Evolutionary conservation across 2,329 filamentous ascomycete genomes (phyloP), one percentile per base, ranked within the genome.

Genomic region (Orbilia ellipsospora): DNA sequence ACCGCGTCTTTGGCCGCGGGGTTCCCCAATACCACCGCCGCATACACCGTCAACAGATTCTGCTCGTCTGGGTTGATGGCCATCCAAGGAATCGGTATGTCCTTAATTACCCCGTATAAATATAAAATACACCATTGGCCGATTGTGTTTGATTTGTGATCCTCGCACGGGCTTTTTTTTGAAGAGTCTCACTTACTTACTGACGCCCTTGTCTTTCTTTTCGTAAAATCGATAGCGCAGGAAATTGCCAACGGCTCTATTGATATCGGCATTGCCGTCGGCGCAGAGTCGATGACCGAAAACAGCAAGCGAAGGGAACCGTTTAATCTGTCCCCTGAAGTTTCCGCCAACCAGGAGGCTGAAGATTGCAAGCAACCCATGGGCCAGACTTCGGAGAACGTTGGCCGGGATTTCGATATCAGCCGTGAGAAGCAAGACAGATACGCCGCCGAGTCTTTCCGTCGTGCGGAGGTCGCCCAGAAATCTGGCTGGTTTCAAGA

Each of bases 311-410:
- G 87, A 20, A 86, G 93, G 44, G 88, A 89, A 52, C 83, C 88
- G 77, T 63, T 66, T 18, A 90, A 91, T 2, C 95, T 97, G 83
- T 90, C 93, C 82, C 89, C 90, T 78, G 89, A 90, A 77, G 89
- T 98, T 74, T 84, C 92, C 55, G 82, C 84, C 79, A 84, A 86
- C 80, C 90, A 93, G 82, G 92, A 97, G 81, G 88, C 93, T 0
- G 83, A 83, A 55, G 94, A 98, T 84, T 95, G 93, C 86, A 88
- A 94, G 88, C 88, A 93, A 86, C 92, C 94, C 78, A 99, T 99
- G 95, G 95, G 95, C 20, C 96, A 96, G 88, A 99, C 95, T 1
- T 94, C 91, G 73, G 95, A 99, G 86, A 98, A 98, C 82, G 93
- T 99, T 28, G 93, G 90, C 80, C 89, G 89, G 57, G 95, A 98